Base-by-base conservation (phyloP, 106 monocot genomes). In the Acorus calamus region DNA sequence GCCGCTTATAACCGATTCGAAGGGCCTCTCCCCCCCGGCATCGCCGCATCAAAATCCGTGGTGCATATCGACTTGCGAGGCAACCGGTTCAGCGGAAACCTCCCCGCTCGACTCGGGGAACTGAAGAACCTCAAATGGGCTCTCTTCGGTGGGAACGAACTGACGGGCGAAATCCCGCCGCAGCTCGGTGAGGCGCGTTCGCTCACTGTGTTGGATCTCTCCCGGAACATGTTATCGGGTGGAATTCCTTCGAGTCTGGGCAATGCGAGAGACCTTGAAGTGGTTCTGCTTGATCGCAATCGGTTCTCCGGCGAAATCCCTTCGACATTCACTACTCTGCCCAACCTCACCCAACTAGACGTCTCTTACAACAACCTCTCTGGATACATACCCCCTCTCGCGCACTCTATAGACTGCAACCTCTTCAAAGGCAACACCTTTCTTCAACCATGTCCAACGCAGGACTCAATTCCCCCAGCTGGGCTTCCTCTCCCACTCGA, bases 361-460 rank as follows among this genome's bases (percentile, higher is more conserved):
- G 77, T 87, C 44, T 87, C 87, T 56, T 87, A 66, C 63, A 87
- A 87, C 66, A 87, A 78, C 63, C 79, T 87, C 9, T 87, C 83
- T 13, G 83, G 87, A 0, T 49, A 48, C 14, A 80, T 87, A 74
- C 83, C 87, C 8, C 57, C 64, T 59, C 66, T 83, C 49, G 10
- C 11, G 0, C 61, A 75, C 57, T 59, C 61, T 11, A 62, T 3
- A 48, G 62, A 73, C 13, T 87, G 87, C 49, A 44, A 74, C 4
- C 70, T 70, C 60, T 87, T 78, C 69, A 48, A 49, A 59, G 87
- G 78, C 28, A 87, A 87, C 64, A n/a, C 46, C 0, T 75, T 87
- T 45, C 65, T 80, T 42, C 58, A 70, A 13, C 80, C 77, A 55
- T 83, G 83, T 56, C 53, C 54, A 0, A 10, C 65, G 69, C 50